Evolutionary conservation across 805 yeast genomes (phyloP).

Genomic region (Wickerhamiella spandovensis): DNA sequence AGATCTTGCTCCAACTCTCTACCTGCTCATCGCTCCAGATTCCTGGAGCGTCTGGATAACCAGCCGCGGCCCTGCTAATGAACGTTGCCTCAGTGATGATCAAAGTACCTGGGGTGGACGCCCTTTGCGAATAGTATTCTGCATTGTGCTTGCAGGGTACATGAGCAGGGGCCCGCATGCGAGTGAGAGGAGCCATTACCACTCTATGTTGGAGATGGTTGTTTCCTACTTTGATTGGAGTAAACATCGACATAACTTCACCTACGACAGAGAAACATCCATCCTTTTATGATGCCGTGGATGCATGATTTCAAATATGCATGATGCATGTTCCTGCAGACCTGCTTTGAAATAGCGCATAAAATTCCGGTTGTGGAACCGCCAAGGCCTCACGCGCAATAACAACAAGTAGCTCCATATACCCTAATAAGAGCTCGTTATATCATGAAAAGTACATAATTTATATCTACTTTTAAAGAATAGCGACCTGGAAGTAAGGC

Average conservation of each 20-base stretch:
- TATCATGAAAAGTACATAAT: too few relatives aligned
- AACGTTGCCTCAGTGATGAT: conserved; percentile 46
- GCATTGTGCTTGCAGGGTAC: conserved; percentile 34
- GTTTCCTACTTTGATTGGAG: conserved; percentile 27
- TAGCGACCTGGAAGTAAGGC: too few relatives aligned
- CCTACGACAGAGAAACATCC: too few relatives aligned
- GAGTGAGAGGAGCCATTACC: conserved; percentile 39
- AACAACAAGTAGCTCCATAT: too few relatives aligned
- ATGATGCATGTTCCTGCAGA: too few relatives aligned
- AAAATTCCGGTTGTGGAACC: too few relatives aligned
- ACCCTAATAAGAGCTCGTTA: too few relatives aligned
- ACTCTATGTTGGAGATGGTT: conserved; percentile 27
- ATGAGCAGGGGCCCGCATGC: conserved; percentile 28
- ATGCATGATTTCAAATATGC: too few relatives aligned
- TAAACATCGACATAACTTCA: conserved; percentile 19
- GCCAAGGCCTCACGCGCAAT: too few relatives aligned
- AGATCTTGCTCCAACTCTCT: conserved; percentile 27
- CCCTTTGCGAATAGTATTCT: conserved; percentile 43
- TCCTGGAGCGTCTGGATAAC: conserved; percentile 24
- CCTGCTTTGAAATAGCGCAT: too few relatives aligned
- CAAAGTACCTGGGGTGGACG: conserved; percentile 43
- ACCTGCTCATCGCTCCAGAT: conserved; percentile 22
- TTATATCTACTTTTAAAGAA: too few relatives aligned
- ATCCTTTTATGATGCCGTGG: too few relatives aligned
- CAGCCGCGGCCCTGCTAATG: conserved; percentile 30